These are phyloP conservation scores for Corniculantispora saksenae DNA, from an alignment of 2,329 filamentous ascomycete genomes.

Conservation along the genomic window DNA sequence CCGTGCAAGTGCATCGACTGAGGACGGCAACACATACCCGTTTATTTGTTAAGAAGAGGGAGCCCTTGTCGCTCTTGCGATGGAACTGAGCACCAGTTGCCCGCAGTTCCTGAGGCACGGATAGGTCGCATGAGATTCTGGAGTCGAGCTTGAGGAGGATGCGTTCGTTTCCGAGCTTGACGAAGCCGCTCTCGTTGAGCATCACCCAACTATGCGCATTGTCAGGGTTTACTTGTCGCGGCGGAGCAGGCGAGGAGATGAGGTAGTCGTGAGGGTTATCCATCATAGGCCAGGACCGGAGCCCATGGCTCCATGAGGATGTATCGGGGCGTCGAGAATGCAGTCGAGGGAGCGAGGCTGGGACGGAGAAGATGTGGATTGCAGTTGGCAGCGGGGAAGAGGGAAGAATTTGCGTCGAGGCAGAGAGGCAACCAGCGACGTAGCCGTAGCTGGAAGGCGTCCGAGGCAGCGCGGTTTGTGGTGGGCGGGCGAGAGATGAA, in stretches of 20 bases:
- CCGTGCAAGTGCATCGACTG: background rate
- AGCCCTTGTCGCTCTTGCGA: conserved; percentile 72
- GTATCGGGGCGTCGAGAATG: conserved; percentile 21
- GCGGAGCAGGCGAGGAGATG: conserved; percentile 37
- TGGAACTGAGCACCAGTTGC: conserved; percentile 64
- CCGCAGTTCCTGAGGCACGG: conserved; percentile 65
- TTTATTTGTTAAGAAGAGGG: conserved; percentile 81
- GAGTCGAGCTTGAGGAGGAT: conserved; percentile 78
- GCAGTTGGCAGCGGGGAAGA: background rate
- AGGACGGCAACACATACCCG: conserved; percentile 60
- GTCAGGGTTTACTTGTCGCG: conserved; percentile 50
- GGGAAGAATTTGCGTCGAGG: conserved; percentile 1
- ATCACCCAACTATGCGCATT: conserved; percentile 78
- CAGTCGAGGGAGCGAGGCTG: conserved; percentile 12
- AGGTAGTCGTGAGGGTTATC: conserved; percentile 45
- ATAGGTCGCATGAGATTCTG: conserved; percentile 74
- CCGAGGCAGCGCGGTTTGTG: conserved; percentile 15
- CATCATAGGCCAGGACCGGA: conserved; percentile 38
- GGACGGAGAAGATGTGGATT: conserved; percentile 16
- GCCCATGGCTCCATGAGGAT: conserved; percentile 34
- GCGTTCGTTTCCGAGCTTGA: conserved; percentile 81
- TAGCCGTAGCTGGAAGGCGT: conserved; percentile 24
- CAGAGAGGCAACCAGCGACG: conserved; percentile 25
- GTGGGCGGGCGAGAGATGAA: conserved; percentile 18
- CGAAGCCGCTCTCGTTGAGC: conserved; percentile 77